Base-by-base conservation (phyloP, 2,329 filamentous ascomycete species). In the Apiospora aurea region DNA sequence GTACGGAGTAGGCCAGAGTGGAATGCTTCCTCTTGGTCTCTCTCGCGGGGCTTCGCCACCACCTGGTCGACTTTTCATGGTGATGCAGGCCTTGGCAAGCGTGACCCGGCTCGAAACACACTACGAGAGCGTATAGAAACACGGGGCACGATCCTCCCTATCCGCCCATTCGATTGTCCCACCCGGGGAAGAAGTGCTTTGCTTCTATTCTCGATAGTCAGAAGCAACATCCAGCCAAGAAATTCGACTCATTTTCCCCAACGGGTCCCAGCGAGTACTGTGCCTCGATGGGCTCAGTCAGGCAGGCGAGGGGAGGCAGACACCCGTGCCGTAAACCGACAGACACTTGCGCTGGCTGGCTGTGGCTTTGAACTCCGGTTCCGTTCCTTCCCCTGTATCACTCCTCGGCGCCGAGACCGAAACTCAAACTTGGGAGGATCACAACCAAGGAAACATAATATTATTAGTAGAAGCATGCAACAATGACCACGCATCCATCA, bases 401-500 rank as follows among this genome's bases (percentile, higher is more conserved):
- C 16, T 34, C 51, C 26, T 57, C 57, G 57, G 57, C 10, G 57
- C 57, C 57, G 57, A 34, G 21, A 41, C 57, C 34, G 57, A 64
- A 38, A 64, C 21, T 64, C 34, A n/a, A 64, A 5, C 21, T 41
- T n/a, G 18, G 4, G n/a, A n/a, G 7, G 8, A 64, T 38, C 57
- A 64, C 29, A 41, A 18, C 57, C 57, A 64, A 64, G 29, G 34
- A 29, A 21, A 64, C 34, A 13, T 64, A 38, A 8, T 5, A 38
- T 38, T 5, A 38, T 8, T 38, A 38, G 34, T 38, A n/a, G 18
- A 18, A 2, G 34, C 53, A 41, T 41, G 57, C 29, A 64, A 64
- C 3, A 64, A 18, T 38, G 29, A 64, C 53, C 16, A 61, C 53
- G 6, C 29, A 61, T 11, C 7, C 2, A 43, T 43, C 13, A 43